phyloP scores from a whole-genome alignment of 352 stramenopile genomes.

The Globisporangium cederbergense region DNA sequence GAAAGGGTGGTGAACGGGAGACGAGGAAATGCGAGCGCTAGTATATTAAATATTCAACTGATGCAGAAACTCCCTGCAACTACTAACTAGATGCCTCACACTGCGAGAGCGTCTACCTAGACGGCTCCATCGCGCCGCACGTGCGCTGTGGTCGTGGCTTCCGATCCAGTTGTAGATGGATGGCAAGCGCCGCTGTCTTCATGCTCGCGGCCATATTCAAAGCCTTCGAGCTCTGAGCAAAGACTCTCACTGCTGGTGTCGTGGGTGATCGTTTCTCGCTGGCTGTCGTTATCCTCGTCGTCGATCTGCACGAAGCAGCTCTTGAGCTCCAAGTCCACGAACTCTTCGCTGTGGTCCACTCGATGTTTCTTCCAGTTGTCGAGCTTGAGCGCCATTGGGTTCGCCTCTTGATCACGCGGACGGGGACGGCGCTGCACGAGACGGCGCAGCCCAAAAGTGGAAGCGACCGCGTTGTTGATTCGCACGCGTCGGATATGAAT shows the following conservation, averaged over 20 bases:
- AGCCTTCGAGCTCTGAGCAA: slow-evolving; percentile 1
- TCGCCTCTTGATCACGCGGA: neutral
- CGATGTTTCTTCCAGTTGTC: slow-evolving; percentile 29
- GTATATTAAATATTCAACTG: too few relatives aligned
- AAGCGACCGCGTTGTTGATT: neutral
- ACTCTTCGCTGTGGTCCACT: slow-evolving; percentile 14
- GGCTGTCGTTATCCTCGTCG: slow-evolving; percentile 9
- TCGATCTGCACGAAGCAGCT: slow-evolving; percentile 23
- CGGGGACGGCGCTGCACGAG: slow-evolving; percentile 10
- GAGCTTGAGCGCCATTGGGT: slow-evolving; percentile 26
- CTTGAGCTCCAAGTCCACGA: slow-evolving; percentile 25
- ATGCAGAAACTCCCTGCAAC: too few relatives aligned
- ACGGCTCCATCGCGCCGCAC: neutral
- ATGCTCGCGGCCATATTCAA: slow-evolving; percentile 4
- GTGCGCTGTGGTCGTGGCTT: neutral
- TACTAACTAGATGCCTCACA: too few relatives aligned
- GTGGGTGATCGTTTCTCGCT: slow-evolving; percentile 2
- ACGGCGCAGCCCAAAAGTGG: neutral
- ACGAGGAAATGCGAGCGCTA: too few relatives aligned
- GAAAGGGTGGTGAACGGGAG: too few relatives aligned
- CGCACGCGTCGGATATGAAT: slow-evolving; percentile 7
- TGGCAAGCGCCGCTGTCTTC: neutral
- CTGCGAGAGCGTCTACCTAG: too few relatives aligned
- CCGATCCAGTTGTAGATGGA: neutral
- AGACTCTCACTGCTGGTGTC: neutral